These are phyloP conservation scores for Claviceps paspali DNA, from an alignment of 2,329 filamentous ascomycete genomes.

Conservation along the genomic window DNA sequence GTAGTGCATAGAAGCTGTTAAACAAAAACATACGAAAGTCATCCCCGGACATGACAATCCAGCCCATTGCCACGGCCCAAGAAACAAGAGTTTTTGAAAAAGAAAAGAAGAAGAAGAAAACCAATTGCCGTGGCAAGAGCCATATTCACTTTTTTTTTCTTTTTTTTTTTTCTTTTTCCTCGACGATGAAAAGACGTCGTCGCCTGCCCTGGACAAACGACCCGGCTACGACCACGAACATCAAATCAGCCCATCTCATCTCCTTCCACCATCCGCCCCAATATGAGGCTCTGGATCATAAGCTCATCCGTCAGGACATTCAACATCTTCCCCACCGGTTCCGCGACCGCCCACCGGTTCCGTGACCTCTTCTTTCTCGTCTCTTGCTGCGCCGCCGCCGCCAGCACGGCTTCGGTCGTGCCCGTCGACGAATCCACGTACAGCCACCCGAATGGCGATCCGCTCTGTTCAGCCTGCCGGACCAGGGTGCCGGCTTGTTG, in stretches of 20 bases:
- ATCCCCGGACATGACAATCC: too few species aligned
- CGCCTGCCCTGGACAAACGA: too few species aligned
- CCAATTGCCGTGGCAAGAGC: too few species aligned
- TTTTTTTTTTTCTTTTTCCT: too few species aligned
- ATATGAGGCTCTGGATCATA: slow-evolving; percentile 81
- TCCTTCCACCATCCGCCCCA: slow-evolving; percentile 61
- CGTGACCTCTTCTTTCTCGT: slow-evolving; percentile 26
- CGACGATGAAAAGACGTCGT: too few species aligned
- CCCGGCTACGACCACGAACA: too few species aligned
- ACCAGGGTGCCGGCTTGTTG: slow-evolving; percentile 49
- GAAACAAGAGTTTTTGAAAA: too few species aligned
- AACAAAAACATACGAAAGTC: too few species aligned
- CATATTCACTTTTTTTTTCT: too few species aligned
- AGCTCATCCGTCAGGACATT: slow-evolving; percentile 69
- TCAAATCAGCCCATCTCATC: slow-evolving; percentile 11
- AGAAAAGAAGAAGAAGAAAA: too few species aligned
- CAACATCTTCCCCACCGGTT: slow-evolving; percentile 32
- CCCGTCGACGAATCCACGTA: slow-evolving; percentile 56
- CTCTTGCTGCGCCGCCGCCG: slow-evolving; percentile 9
- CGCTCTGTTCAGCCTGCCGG: slow-evolving; percentile 30
- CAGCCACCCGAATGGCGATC: slow-evolving; percentile 54
- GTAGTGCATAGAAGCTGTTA: too few species aligned
- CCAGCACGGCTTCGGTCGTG: slow-evolving; percentile 35
- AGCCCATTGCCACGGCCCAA: too few species aligned
- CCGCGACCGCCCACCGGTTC: slow-evolving; percentile 10